These are phyloP conservation scores for Ogataea pini DNA, from an alignment of 805 yeast genomes.

Conservation along the genomic window DNA sequence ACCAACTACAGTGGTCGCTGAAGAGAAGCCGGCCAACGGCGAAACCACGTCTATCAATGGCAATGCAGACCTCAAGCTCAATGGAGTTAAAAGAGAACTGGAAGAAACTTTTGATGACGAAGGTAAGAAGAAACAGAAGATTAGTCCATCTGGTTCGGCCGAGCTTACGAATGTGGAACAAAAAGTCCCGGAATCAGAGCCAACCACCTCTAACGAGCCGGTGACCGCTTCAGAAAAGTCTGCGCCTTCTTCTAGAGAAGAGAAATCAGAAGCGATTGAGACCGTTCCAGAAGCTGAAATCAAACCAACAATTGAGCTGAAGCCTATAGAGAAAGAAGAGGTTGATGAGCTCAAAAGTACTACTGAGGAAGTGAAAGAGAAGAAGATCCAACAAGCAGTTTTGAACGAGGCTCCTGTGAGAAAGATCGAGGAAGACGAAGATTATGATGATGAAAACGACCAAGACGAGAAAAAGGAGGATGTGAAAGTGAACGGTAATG, in stretches of 20 bases:
- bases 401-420: conserved; percentile 34
- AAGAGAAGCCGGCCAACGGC: too few relatives aligned
- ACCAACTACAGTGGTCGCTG: background rate
- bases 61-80: background rate
- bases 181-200: too few relatives aligned
- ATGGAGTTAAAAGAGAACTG: conserved; percentile 16
- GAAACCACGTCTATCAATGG: background rate
- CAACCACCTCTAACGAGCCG: conserved; percentile 1
- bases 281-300: conserved; percentile 4
- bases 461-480: conserved; percentile 12
- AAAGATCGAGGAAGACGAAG: conserved; percentile 39
- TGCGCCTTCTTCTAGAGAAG: background rate
- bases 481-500: conserved; percentile 12
- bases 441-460: conserved; percentile 36
- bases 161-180: too few relatives aligned
- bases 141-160: background rate
- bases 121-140: conserved; percentile 16
- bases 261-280: background rate
- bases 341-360: conserved; percentile 26
- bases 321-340: conserved; percentile 36
- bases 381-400: conserved; percentile 17
- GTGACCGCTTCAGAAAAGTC: conserved; percentile 4
- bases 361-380: conserved; percentile 17
- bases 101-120: conserved; percentile 6
- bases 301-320: conserved; percentile 28